Evolutionary conservation across 2,329 filamentous ascomycete genomes (phyloP).

Genomic region (Aquanectria penicillioides): DNA sequence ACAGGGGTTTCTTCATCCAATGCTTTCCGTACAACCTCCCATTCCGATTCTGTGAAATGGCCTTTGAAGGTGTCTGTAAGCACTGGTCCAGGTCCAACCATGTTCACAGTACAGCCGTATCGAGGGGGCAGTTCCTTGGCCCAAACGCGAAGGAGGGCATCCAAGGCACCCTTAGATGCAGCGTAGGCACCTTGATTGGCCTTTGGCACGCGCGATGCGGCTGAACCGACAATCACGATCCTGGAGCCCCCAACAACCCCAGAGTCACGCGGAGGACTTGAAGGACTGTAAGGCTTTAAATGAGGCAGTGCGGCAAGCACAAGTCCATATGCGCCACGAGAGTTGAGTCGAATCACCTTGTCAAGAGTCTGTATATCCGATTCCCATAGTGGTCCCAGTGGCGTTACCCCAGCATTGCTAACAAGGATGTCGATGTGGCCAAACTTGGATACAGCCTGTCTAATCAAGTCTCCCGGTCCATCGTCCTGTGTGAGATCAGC

Average conservation of each 20-base stretch:
- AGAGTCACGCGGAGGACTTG: conserved; percentile 9
- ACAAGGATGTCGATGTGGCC: conserved; percentile 8
- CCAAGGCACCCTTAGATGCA: conserved; percentile 13
- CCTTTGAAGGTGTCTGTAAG: conserved; percentile 10
- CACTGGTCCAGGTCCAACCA: conserved; percentile 1
- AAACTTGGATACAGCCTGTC: conserved; percentile 8
- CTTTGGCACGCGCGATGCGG: conserved; percentile 17
- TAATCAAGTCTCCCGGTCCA: not conserved
- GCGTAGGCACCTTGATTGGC: conserved; percentile 11
- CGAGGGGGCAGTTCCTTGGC: conserved; percentile 5
- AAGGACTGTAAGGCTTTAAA: conserved; percentile 15
- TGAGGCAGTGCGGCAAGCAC: not conserved
- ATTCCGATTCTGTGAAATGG: conserved; percentile 10
- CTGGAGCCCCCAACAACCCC: conserved; percentile 12
- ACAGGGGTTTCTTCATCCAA: conserved; percentile 4
- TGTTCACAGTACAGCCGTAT: conserved; percentile 6
- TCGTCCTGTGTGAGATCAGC: conserved; percentile 8
- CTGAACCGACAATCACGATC: conserved; percentile 17
- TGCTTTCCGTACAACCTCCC: not conserved
- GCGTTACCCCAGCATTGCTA: conserved; percentile 1
- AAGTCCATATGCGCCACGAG: not conserved
- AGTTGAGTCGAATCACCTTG: not conserved
- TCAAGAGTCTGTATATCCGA: not conserved
- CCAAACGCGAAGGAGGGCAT: conserved; percentile 15
- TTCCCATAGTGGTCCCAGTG: conserved; percentile 4